phyloP scores from a whole-genome alignment of 495 filamentous ascomycete species.

The Penicillium goetzii region DNA sequence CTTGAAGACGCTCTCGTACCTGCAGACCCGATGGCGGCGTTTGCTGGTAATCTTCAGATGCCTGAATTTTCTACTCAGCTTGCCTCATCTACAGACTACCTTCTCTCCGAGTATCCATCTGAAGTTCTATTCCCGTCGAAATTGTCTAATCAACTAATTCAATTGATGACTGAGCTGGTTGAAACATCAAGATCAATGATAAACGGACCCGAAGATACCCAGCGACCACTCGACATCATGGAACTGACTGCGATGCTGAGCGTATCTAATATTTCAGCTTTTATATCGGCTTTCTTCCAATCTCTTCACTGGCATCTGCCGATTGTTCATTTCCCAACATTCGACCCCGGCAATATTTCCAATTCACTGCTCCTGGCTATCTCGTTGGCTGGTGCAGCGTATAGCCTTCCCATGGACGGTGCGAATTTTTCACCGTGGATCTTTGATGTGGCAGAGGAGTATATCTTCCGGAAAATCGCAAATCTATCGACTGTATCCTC shows the following conservation, averaged over 20 bases:
- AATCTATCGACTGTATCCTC: slow-evolving; percentile 24
- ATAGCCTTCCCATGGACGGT: slow-evolving; percentile 31
- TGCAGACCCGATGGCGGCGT: slow-evolving; percentile 23
- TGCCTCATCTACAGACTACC: slow-evolving; percentile 20
- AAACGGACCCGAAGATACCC: not conserved
- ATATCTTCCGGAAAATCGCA: slow-evolving; percentile 39
- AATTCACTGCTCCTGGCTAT: slow-evolving; percentile 40
- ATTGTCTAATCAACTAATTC: slow-evolving; percentile 37
- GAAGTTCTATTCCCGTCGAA: slow-evolving; percentile 32
- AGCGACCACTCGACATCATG: slow-evolving; percentile 25
- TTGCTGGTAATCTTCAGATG: slow-evolving; percentile 20
- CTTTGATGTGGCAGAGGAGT: slow-evolving; percentile 45
- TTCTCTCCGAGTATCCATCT: slow-evolving; percentile 24
- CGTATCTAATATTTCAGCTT: slow-evolving; percentile 37
- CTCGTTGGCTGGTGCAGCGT: slow-evolving; percentile 41
- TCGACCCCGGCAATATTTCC: slow-evolving; percentile 41
- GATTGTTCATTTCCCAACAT: slow-evolving; percentile 46
- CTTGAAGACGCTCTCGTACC: slow-evolving; percentile 39
- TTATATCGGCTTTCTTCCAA: slow-evolving; percentile 46
- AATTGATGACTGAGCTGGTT: slow-evolving; percentile 35
- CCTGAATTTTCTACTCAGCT: slow-evolving; percentile 25
- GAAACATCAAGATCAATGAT: slow-evolving; percentile 42
- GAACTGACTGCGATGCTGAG: slow-evolving; percentile 35
- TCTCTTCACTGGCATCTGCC: slow-evolving; percentile 46
- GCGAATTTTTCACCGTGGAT: slow-evolving; percentile 31